phyloP scores from a whole-genome alignment of 805 yeast genomes.

The Starmerella apis region DNA sequence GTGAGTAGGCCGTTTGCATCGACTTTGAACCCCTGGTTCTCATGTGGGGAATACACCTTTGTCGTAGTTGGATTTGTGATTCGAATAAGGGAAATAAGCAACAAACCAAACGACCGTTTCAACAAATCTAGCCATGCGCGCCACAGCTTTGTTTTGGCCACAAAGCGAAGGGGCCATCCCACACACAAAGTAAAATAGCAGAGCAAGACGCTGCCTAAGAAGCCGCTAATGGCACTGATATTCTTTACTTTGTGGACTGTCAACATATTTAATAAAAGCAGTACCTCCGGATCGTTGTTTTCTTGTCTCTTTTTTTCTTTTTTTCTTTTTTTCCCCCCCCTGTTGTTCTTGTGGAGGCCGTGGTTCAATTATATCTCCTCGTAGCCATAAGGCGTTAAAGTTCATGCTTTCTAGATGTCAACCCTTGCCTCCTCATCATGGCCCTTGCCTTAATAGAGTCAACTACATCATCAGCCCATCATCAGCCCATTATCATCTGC shows the following conservation, averaged over 20 bases:
- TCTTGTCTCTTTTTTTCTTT: too few species aligned
- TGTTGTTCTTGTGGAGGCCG: too few species aligned
- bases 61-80: slow-evolving; percentile 16
- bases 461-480: too few species aligned
- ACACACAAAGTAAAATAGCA: slow-evolving; percentile 12
- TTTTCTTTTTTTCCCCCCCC: too few species aligned
- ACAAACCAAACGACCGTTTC: slow-evolving; percentile 21
- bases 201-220: slow-evolving; percentile 9
- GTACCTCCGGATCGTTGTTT: not conserved
- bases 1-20: slow-evolving; percentile 14
- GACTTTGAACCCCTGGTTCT: slow-evolving; percentile 8
- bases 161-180: slow-evolving; percentile 20
- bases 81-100: slow-evolving; percentile 12
- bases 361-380: too few species aligned
- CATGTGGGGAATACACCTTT: slow-evolving; percentile 15
- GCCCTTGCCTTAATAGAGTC: too few species aligned
- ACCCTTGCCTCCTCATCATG: too few species aligned
- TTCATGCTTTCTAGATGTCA: too few species aligned
- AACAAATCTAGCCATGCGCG: slow-evolving; percentile 22
- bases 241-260: not conserved
- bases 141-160: slow-evolving; percentile 13
- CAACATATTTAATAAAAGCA: not conserved
- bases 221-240: slow-evolving; percentile 12
- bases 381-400: too few species aligned
- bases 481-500: too few species aligned